A percentile compares a stretch with the other conserved stretches of the same genome.
Evolutionary conservation across 2,329 filamentous ascomycete genomes (phyloP).

Genomic region (Trichoderma sp.): DNA sequence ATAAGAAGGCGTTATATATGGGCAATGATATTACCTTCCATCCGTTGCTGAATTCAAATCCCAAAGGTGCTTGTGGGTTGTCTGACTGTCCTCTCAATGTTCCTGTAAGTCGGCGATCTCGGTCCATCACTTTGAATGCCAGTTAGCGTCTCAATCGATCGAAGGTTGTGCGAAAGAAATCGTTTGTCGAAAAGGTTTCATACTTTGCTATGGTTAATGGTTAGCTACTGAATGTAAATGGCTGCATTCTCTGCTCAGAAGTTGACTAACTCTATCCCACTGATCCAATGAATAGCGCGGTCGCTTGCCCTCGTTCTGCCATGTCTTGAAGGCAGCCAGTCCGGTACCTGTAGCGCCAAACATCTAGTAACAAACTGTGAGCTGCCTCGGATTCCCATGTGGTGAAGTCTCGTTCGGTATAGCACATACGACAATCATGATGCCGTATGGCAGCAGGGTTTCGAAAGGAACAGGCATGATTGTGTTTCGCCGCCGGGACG

Average conservation of each 20-base stretch:
- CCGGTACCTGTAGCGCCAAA: constrained; percentile 62
- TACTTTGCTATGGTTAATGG: constrained; percentile 55
- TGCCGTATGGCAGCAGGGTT: constrained; percentile 64
- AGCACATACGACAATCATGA: constrained; percentile 60
- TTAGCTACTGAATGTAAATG: constrained; percentile 34
- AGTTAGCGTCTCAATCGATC: not conserved
- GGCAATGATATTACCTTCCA: constrained; percentile 58
- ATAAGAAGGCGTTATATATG: no score
- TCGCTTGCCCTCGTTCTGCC: constrained; percentile 63
- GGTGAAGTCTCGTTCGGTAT: not conserved
- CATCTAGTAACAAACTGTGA: constrained; percentile 52
- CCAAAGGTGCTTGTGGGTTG: constrained; percentile 55
- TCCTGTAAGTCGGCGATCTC: constrained; percentile 63
- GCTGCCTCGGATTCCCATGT: constrained; percentile 22
- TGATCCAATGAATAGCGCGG: constrained; percentile 61
- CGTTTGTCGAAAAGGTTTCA: constrained; percentile 19
- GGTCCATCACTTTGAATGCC: constrained; percentile 61
- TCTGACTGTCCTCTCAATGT: constrained; percentile 60
- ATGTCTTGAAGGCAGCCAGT: constrained; percentile 57
- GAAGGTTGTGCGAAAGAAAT: not conserved
- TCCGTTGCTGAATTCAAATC: constrained; percentile 64
- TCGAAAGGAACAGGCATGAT: constrained; percentile 66
- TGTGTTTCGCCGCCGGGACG: constrained; percentile 37
- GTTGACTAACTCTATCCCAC: constrained; percentile 59
- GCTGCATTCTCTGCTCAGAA: not conserved